A percentile compares a stretch with the other conserved stretches of the same genome.
Conservation (phyloP, 495 filamentous ascomycete species). For the Arthonia radiata region DNA sequence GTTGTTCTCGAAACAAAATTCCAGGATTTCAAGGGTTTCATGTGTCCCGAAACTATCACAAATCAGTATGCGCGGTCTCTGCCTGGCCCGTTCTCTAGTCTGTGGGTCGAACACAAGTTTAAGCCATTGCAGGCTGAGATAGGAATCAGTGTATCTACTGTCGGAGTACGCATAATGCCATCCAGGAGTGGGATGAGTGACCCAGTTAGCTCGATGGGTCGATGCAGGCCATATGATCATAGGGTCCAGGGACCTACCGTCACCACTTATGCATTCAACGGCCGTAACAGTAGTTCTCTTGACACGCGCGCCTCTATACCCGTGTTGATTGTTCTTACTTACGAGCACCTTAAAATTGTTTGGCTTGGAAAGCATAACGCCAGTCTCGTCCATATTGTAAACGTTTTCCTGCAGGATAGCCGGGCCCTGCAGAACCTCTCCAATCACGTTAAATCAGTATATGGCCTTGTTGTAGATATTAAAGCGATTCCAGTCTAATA, state of each 20-base stretch:
- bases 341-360: conserved; percentile 16
- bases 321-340: conserved; percentile 11
- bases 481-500: conserved; percentile 9
- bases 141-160: conserved; percentile 5
- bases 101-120: conserved; percentile 4
- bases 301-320: conserved; percentile 10
- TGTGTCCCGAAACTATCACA: too few relatives aligned
- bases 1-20: too few relatives aligned
- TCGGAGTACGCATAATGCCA: too few relatives aligned
- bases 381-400: conserved; percentile 14
- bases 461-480: conserved; percentile 16
- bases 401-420: conserved; percentile 10
- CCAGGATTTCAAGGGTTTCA: too few relatives aligned
- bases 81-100: conserved; percentile 2
- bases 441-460: conserved; percentile 14
- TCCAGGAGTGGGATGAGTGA: too few relatives aligned
- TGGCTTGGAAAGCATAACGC: conserved; percentile 14
- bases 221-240: too few relatives aligned
- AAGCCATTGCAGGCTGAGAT: conserved; percentile 5
- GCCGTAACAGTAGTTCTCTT: conserved; percentile 11
- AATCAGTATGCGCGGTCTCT: too few relatives aligned
- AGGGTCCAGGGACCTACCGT: too few relatives aligned
- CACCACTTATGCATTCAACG: too few relatives aligned
- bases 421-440: conserved; percentile 8
- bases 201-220: too few relatives aligned